These are phyloP conservation scores for Staphylotrichum longicolle DNA, from an alignment of 495 filamentous ascomycete species.

Conservation along the genomic window DNA sequence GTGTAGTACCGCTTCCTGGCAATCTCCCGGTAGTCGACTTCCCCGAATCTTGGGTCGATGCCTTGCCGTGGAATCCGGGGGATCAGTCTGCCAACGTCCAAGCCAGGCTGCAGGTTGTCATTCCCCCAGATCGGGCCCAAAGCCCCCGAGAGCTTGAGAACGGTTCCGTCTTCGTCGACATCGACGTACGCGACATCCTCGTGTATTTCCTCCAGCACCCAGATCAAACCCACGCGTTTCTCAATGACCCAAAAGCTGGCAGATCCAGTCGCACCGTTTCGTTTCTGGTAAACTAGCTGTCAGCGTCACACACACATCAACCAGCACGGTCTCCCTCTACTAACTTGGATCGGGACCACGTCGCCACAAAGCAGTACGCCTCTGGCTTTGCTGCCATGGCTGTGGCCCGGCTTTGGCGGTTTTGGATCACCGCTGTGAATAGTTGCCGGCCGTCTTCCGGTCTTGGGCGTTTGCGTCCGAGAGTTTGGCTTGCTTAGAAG, in stretches of 20 bases:
- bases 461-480: constrained; percentile 50
- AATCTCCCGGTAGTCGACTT: constrained; percentile 69
- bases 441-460: constrained; percentile 61
- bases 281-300: constrained; percentile 59
- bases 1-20: constrained; percentile 73
- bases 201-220: constrained; percentile 96
- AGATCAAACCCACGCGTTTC: constrained; percentile 88
- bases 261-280: constrained; percentile 84
- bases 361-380: constrained; percentile 94
- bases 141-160: constrained; percentile 65
- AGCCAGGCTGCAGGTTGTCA: constrained; percentile 59
- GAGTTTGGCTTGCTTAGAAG: constrained; percentile 86
- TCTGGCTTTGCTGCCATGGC: constrained; percentile 71
- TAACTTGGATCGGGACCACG: constrained; percentile 76
- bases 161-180: constrained; percentile 69
- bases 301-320: background rate
- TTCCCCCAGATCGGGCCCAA: constrained; percentile 78
- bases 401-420: constrained; percentile 55
- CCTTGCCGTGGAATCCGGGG: constrained; percentile 75
- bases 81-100: constrained; percentile 71
- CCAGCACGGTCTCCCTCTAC: background rate
- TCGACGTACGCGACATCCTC: constrained; percentile 80
- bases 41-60: constrained; percentile 59
- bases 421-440: constrained; percentile 72
- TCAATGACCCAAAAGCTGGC: constrained; percentile 98